These are phyloP conservation scores for Geotrichum klebahnii DNA, from an alignment of 1,139 yeast species.

Conservation along the genomic window DNA sequence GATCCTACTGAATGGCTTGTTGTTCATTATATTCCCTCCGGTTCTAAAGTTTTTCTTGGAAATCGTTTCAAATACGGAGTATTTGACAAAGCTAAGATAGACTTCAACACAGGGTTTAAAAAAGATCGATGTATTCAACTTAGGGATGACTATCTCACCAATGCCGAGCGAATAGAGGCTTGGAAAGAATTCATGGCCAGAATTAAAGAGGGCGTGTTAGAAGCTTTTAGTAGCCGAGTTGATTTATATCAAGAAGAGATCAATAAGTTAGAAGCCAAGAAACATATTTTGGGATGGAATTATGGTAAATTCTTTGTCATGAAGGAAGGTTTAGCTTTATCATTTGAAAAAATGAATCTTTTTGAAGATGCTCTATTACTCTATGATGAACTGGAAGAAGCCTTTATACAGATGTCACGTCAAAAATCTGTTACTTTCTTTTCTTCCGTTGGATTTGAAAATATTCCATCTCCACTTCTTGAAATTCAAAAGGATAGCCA, in stretches of 20 bases:
- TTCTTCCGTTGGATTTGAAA: constrained; percentile 35
- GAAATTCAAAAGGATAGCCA: constrained; percentile 26
- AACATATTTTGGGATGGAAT: constrained; percentile 43
- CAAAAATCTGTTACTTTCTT: constrained; percentile 32
- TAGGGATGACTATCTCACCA: constrained; percentile 40
- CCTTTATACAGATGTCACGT: constrained; percentile 31
- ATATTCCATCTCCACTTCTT: constrained; percentile 16
- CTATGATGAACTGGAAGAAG: constrained; percentile 43
- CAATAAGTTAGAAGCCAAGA: constrained; percentile 36
- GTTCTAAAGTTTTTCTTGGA: constrained; percentile 37
- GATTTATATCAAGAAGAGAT: constrained; percentile 42
- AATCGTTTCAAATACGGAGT: constrained; percentile 54
- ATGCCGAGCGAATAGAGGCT: constrained; percentile 42
- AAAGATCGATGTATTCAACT: constrained; percentile 40
- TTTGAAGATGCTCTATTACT: constrained; percentile 55
- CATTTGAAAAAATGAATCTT: constrained; percentile 51
- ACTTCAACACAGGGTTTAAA: constrained; percentile 50
- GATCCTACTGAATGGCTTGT: constrained; percentile 64
- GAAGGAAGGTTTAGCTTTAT: constrained; percentile 47
- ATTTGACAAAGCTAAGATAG: constrained; percentile 61
- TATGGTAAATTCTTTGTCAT: constrained; percentile 45
- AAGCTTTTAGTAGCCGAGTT: constrained; percentile 54
- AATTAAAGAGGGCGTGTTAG: constrained; percentile 52
- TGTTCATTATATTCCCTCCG: constrained; percentile 51
- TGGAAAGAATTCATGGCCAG: constrained; percentile 49